phyloP scores from a whole-genome alignment of 73 alveolate genomes.

The Paramecium caudatum region DNA sequence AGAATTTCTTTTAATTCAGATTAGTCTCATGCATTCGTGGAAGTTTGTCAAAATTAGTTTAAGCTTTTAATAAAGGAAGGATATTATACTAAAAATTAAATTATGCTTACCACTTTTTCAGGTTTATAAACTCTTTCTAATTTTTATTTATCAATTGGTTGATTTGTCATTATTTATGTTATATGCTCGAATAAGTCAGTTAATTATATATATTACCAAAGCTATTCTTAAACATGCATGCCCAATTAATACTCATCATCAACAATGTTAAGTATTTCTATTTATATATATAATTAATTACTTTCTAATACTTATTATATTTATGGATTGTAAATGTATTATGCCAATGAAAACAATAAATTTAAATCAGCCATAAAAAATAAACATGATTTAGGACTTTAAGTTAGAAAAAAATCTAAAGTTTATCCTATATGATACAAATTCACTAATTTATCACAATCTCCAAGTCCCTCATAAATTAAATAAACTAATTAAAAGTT shows the following conservation, averaged over 20 bases:
- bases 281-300: neutral
- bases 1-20: neutral
- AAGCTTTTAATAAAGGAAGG: slow-evolving; percentile 17
- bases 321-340: slow-evolving; percentile 14
- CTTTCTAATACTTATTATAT: neutral
- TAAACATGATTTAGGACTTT: slow-evolving; percentile 41
- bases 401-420: slow-evolving; percentile 6
- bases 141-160: slow-evolving; percentile 12
- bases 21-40: neutral
- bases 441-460: neutral
- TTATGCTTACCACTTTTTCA: neutral
- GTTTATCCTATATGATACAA: slow-evolving; percentile 1
- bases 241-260: slow-evolving; percentile 52
- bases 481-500: neutral
- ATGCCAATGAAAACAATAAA: neutral
- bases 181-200: neutral
- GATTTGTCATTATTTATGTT: neutral
- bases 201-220: slow-evolving; percentile 11
- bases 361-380: slow-evolving; percentile 23
- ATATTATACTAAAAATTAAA: neutral
- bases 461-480: neutral
- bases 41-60: slow-evolving; percentile 25
- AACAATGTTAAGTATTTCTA: neutral
- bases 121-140: slow-evolving; percentile 17
- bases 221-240: neutral